These are phyloP conservation scores for Murraya paniculata DNA, from an alignment of 345 rosid species.

Conservation along the genomic window DNA sequence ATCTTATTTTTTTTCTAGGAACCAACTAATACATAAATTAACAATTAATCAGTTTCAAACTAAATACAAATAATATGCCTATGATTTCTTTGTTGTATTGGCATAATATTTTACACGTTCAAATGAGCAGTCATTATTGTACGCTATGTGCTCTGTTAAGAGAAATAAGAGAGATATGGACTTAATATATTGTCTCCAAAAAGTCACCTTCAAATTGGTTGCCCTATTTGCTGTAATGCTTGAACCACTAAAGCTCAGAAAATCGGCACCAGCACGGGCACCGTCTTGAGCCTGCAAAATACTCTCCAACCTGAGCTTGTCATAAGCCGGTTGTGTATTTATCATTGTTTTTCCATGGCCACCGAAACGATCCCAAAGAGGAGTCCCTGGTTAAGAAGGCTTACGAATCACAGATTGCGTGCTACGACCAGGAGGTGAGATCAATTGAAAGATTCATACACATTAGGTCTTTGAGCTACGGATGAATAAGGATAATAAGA, in stretches of 20 bases:
- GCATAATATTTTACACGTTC: too few relatives aligned
- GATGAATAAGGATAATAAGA: constrained; percentile 15
- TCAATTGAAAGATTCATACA: too few relatives aligned
- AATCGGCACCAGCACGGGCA: too few relatives aligned
- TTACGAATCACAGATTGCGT: constrained; percentile 10
- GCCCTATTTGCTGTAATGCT: background rate
- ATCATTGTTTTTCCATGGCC: constrained; percentile 10
- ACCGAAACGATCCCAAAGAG: constrained; percentile 8
- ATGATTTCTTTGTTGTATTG: too few relatives aligned
- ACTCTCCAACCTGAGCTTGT: background rate
- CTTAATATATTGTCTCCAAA: too few relatives aligned
- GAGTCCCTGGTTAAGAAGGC: constrained; percentile 19
- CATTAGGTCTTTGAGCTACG: constrained; percentile 1
- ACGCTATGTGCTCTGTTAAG: too few relatives aligned
- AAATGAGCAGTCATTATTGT: too few relatives aligned
- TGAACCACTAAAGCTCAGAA: background rate
- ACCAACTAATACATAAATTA: too few relatives aligned
- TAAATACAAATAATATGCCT: too few relatives aligned
- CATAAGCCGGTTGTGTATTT: background rate
- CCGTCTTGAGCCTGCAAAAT: constrained; percentile 8
- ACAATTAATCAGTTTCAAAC: too few relatives aligned
- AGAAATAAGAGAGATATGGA: too few relatives aligned
- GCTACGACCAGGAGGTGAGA: constrained; percentile 11
- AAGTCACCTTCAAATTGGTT: background rate
- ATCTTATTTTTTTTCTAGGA: too few relatives aligned